These are phyloP conservation scores for Torrubiella hemipterigena DNA, from an alignment of 2,329 filamentous ascomycete genomes.

Conservation along the genomic window DNA sequence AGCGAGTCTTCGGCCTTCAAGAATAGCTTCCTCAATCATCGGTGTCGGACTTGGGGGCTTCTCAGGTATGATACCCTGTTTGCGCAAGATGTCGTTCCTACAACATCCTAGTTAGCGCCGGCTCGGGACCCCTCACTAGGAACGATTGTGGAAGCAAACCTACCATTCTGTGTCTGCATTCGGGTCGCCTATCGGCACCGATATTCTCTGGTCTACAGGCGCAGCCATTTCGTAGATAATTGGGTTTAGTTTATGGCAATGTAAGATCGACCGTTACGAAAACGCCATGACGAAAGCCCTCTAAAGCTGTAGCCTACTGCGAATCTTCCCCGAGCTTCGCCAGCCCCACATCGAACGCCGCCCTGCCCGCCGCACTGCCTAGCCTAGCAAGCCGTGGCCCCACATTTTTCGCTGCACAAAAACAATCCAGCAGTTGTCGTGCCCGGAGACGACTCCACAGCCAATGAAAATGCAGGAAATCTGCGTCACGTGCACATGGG, in stretches of 20 bases:
- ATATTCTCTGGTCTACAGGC: slow-evolving; percentile 50
- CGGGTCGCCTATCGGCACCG: slow-evolving; percentile 84
- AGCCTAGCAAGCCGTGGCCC: background rate
- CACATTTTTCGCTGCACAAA: slow-evolving; percentile 4
- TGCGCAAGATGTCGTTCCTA: slow-evolving; percentile 97
- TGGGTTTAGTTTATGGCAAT: no score
- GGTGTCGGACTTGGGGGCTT: slow-evolving; percentile 92
- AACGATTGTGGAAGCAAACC: slow-evolving; percentile 11
- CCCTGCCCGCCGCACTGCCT: no score
- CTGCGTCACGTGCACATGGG: slow-evolving; percentile 24
- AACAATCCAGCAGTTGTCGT: slow-evolving; percentile 6
- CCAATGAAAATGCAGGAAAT: slow-evolving; percentile 9
- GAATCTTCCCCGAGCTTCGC: background rate
- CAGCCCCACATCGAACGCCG: slow-evolving; percentile 5
- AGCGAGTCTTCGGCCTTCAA: slow-evolving; percentile 70
- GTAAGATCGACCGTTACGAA: no score
- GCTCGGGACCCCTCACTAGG: background rate
- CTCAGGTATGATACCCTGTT: slow-evolving; percentile 94
- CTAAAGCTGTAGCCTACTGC: no score
- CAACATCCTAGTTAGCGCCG: background rate
- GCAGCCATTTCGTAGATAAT: slow-evolving; percentile 40
- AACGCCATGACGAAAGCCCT: no score
- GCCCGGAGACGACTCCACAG: slow-evolving; percentile 1
- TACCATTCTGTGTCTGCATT: slow-evolving; percentile 98
- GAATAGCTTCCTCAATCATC: slow-evolving; percentile 87